Conservation (phyloP, 352 stramenopile species). For the Phytophthora pistaciae region DNA sequence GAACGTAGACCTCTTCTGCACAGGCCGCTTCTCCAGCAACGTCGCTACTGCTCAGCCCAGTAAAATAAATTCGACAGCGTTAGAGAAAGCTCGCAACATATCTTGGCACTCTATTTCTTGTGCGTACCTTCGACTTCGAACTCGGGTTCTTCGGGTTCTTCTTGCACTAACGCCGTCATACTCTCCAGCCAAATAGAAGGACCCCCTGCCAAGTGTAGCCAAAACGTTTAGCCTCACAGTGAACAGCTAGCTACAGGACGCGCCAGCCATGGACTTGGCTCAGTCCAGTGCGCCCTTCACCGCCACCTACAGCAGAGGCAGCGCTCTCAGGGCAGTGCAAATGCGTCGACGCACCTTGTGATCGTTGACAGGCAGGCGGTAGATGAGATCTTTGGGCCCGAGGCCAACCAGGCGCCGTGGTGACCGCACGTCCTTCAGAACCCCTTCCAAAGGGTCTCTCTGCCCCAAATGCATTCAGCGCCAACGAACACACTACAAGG, state of each 20-base stretch:
- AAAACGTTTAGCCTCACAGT: not conserved
- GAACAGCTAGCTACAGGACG: not conserved
- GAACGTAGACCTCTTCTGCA: not conserved
- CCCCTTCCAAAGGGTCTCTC: not conserved
- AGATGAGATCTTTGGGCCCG: not conserved
- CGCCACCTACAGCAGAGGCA: not conserved
- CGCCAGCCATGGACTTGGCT: not conserved
- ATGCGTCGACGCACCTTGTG: not conserved
- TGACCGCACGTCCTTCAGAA: not conserved
- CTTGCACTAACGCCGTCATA: constrained; percentile 19
- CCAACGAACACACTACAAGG: not conserved
- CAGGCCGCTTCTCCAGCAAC: constrained; percentile 1
- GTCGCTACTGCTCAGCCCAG: not conserved
- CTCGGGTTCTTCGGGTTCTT: constrained; percentile 17
- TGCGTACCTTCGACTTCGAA: constrained; percentile 16
- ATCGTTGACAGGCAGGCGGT: not conserved
- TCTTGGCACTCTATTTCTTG: not conserved
- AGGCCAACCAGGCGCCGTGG: not conserved
- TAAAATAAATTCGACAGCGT: not conserved
- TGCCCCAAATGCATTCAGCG: not conserved
- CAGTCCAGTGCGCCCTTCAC: not conserved
- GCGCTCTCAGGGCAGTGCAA: not conserved
- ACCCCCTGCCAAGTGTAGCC: not conserved
- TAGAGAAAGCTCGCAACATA: not conserved
- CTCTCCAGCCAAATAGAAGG: not conserved